A percentile compares a stretch with the other conserved stretches of the same genome.
phyloP scores from a whole-genome alignment of 2,329 filamentous ascomycete species.

The Pezicula rhizophila region DNA sequence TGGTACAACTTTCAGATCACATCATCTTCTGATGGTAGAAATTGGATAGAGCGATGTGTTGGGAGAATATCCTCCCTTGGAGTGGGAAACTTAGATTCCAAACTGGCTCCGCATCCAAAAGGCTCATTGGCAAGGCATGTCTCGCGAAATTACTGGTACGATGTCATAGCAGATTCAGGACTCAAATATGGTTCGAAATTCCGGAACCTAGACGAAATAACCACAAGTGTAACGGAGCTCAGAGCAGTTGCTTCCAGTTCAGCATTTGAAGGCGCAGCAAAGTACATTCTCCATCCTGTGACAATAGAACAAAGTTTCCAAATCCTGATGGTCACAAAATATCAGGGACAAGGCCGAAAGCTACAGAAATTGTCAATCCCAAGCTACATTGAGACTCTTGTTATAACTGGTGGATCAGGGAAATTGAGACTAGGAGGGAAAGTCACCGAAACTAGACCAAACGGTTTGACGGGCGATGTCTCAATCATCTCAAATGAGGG shows the following conservation, averaged over 20 bases:
- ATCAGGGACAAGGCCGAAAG: slow-evolving; percentile 1
- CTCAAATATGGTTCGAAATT: too few relatives aligned
- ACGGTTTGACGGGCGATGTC: too few relatives aligned
- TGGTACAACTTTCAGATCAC: slow-evolving; percentile 3
- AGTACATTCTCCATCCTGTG: slow-evolving; percentile 2
- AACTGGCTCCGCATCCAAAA: too few relatives aligned
- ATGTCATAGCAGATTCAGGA: too few relatives aligned
- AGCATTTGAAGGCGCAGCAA: background rate
- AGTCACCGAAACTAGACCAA: too few relatives aligned
- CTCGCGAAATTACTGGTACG: too few relatives aligned
- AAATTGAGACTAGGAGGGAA: background rate
- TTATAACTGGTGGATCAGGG: background rate
- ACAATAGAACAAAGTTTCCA: slow-evolving; percentile 3
- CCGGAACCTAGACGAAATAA: too few relatives aligned
- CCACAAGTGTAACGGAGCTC: background rate
- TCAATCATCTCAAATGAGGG: too few relatives aligned
- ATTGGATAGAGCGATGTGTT: slow-evolving; percentile 2
- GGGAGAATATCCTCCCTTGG: background rate
- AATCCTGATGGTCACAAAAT: background rate
- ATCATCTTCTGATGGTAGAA: background rate
- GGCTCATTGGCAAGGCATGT: too few relatives aligned
- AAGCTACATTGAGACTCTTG: slow-evolving; percentile 1
- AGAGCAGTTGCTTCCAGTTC: slow-evolving; percentile 1
- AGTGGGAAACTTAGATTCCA: too few relatives aligned
- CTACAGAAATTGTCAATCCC: background rate